Evolutionary conservation across 768 basidiomycete genomes (phyloP), one percentile per base, ranked within the genome.

Genomic region (Naganishia friedmannii): DNA sequence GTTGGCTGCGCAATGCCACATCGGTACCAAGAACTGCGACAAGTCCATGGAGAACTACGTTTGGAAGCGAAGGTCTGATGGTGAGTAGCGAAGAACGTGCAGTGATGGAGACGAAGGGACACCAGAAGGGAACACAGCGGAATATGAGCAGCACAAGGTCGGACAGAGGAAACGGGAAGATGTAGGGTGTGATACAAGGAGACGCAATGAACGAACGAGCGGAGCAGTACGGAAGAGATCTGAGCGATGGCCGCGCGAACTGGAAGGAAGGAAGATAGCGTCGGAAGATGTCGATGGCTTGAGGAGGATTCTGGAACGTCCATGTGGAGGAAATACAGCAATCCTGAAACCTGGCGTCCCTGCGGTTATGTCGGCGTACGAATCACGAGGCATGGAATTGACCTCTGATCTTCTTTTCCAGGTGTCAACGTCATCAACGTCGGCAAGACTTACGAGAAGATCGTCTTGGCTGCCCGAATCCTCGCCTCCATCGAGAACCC

Each of bases 371-470:
- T 21, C 6, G n/a, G 48, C 48, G 6, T 23, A 7, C 23, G 19
- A n/a, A n/a, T 23, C 12, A 21, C 48, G 3, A n/a, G 12, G n/a
- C n/a, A 23, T 23, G n/a, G 48, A 21, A 51, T 51, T 51, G 48
- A 51, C 9, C 23, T 7, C 7, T 0, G 32, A 42, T 45, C 56
- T 32, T 28, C 54, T 65, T 26, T 65, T 9, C 32, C 82, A 96
- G 94, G 94, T 75, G 92, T 97, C 83, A 90, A 99, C 85, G 85
- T 99, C 80, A 83, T 97, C 78, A 96, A 98, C 88, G 90, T 98
- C 76, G 96, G 96, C 80, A 99, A 98, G 87, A 99, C 95, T 74
- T 98, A 94, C 94, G 95, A 97, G 84, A 99, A 99, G 84, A 87
- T 99, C 74, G 93, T 98, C 74, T 87, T 99, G 77, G 96, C 96